Conservation (phyloP, 2,329 filamentous ascomycete species). For the Alternaria sp. region DNA sequence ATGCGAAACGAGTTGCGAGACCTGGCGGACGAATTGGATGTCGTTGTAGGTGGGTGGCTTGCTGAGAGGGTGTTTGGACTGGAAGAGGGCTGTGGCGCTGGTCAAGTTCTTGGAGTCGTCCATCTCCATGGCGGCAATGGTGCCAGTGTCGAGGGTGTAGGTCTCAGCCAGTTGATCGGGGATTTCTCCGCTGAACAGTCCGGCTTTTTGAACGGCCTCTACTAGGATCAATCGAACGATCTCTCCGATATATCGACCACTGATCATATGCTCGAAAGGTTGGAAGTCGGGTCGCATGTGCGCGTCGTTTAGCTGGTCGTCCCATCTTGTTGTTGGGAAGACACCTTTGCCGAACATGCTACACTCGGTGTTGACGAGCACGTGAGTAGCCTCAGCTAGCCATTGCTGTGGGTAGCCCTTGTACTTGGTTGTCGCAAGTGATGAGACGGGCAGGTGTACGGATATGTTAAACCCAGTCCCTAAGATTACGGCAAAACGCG, state of each 20-base stretch:
- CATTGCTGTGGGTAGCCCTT: constrained; percentile 61
- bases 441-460: constrained; percentile 64
- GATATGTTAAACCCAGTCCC: constrained; percentile 71
- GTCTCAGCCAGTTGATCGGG: constrained; percentile 62
- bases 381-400: constrained; percentile 64
- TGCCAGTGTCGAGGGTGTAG: constrained; percentile 66
- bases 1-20: constrained; percentile 61
- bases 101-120: constrained; percentile 50
- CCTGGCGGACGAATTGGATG: constrained; percentile 61
- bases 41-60: constrained; percentile 56
- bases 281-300: constrained; percentile 68
- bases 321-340: constrained; percentile 66
- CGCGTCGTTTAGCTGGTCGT: constrained; percentile 63
- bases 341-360: constrained; percentile 70
- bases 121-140: constrained; percentile 64
- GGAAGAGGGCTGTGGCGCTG: constrained; percentile 55
- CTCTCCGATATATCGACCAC: constrained; percentile 69
- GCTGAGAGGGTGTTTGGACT: constrained; percentile 59
- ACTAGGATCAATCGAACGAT: constrained; percentile 66
- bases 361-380: constrained; percentile 70
- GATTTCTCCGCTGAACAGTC: constrained; percentile 63
- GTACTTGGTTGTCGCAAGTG: constrained; percentile 63
- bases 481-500: constrained; percentile 68
- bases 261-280: constrained; percentile 69
- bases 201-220: constrained; percentile 63